Evolutionary conservation across 2,329 filamentous ascomycete genomes (phyloP), one percentile per base, ranked within the genome.

Genomic region (Cercospora citrullina): DNA sequence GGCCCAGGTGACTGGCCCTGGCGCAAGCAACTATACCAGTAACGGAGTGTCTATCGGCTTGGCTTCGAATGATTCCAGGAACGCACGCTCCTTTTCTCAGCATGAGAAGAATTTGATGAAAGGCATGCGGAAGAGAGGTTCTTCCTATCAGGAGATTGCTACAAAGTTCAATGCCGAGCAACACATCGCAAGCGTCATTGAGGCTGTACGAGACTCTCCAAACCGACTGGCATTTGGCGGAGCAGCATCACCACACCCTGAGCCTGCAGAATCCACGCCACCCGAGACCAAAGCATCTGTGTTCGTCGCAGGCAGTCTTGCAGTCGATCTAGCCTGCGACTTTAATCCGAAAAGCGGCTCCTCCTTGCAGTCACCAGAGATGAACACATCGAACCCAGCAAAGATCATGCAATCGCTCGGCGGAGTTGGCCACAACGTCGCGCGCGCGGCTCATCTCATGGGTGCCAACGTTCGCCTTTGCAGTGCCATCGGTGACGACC

Each of bases 301-400:
- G n/a, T 81, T 97, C 30, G 92, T 97, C 53, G 92, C 93, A 62
- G 94, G 94, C n/a, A 92, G 93, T n/a, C 87, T 98, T 36, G 94
- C 94, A 14, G 68, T 70, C 28, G 75, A 75, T 30, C 72, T 75
- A 5, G 72, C 74, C 12, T 71, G 72, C 60, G 72, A 74, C 42
- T 70, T 73, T 45, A 63, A 55, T 18, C 70, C 68, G 42, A 33
- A 63, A 51, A 70, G 78, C 8, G 77, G 77, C 28, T 77, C 80
- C n/a, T 74, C 77, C 73, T 68, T 83, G 77, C 68, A 72, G 77
- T 63, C 76, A 28, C 83, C 89, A 5, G 81, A 85, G 61, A 82
- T 89, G 42, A 87, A 94, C 68, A 97, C 93, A 0, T 98, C 94
- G 0, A 98, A 98, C 75, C 92, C 92, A 60, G 89, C 93, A 7